A percentile compares a stretch with the other conserved stretches of the same genome.
phyloP scores from a whole-genome alignment of 768 basidiomycete genomes.

The Botryobasidium botryosum region DNA sequence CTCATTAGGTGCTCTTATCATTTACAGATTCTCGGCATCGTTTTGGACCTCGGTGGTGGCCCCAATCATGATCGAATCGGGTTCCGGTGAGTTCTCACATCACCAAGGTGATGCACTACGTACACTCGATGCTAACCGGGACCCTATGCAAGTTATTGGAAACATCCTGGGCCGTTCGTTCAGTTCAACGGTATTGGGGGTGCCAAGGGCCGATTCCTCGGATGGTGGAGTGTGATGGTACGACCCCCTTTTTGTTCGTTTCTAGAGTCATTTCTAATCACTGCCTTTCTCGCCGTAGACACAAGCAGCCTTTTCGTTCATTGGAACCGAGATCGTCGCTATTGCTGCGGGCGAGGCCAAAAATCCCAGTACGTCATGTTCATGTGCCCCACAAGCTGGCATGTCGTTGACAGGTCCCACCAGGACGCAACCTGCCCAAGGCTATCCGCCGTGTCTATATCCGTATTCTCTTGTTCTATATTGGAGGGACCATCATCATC shows the following conservation, averaged over 20 bases:
- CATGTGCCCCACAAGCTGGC: no score
- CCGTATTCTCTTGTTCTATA: slow-evolving; percentile 70
- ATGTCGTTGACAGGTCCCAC: no score
- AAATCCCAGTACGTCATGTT: slow-evolving; percentile 53
- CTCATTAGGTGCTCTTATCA: neutral
- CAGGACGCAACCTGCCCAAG: slow-evolving; percentile 39
- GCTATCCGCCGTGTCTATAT: slow-evolving; percentile 55
- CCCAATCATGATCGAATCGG: slow-evolving; percentile 65
- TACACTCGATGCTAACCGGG: no score
- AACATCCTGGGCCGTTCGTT: slow-evolving; percentile 72
- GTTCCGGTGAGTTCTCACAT: no score
- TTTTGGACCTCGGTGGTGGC: slow-evolving; percentile 80
- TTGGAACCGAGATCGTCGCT: slow-evolving; percentile 92
- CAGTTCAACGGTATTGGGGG: slow-evolving; percentile 32
- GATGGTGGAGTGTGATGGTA: slow-evolving; percentile 51
- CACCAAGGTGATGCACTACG: slow-evolving; percentile 43
- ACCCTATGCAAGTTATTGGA: no score
- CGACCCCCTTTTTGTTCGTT: no score
- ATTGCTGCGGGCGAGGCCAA: slow-evolving; percentile 74
- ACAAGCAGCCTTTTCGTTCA: slow-evolving; percentile 84
- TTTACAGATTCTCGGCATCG: slow-evolving; percentile 32
- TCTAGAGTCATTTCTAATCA: slow-evolving; percentile 5
- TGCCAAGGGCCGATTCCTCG: slow-evolving; percentile 38
- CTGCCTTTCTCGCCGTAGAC: slow-evolving; percentile 19
- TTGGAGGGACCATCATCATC: slow-evolving; percentile 9